Evolutionary conservation across 805 yeast species (phyloP), one percentile per base, ranked within the genome.

Genomic region (Scheffersomyces amazonensis): DNA sequence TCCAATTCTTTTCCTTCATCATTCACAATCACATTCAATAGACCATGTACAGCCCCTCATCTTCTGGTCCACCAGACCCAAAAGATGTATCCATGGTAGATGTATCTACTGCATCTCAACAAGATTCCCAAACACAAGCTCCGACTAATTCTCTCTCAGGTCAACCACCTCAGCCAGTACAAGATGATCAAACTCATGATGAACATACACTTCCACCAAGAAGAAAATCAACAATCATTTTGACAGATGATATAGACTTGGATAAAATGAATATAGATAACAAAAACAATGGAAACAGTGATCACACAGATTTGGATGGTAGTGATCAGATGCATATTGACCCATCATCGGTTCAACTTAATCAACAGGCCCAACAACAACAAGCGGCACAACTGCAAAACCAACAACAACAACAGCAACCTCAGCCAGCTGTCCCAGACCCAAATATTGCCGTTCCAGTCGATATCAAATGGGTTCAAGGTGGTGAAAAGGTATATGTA

Each of bases 401-500:
- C 10, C 37, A 33, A 15, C 43, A 39, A 22, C 36, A 22, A n/a
- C 47, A 46, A 33, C 34, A 31, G 6, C 42, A 28, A 25, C 43
- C 41, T 22, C 40, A 39, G 11, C 40, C 35, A 11, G 21, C 36
- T 8, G 41, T 36, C 19, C 49, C 48, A 1, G 69, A 60, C 39
- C 60, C 66, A 7, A 53, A 42, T 29, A 48, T 58, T 5, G 62
- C 66, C 5, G 56, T 68, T 10, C 81, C 81, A 1, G 71, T 88
- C 1, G 89, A 83, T 40, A 83, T 89, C 41, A 80, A 79, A 47
- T 91, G 99, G 99, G 81, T 80, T 13, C 96, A 91, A 61, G 98
- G 98, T n/a, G 99, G 99, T 43, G 78, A 78, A 35, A 86, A 86
- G 52, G 98, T 93, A 2, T 93, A 89, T 59, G 96, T 91, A 11